A percentile compares a stretch with the other conserved stretches of the same genome.
Conservation (phyloP, 345 rosid species). For the Bruguiera parviflora region DNA sequence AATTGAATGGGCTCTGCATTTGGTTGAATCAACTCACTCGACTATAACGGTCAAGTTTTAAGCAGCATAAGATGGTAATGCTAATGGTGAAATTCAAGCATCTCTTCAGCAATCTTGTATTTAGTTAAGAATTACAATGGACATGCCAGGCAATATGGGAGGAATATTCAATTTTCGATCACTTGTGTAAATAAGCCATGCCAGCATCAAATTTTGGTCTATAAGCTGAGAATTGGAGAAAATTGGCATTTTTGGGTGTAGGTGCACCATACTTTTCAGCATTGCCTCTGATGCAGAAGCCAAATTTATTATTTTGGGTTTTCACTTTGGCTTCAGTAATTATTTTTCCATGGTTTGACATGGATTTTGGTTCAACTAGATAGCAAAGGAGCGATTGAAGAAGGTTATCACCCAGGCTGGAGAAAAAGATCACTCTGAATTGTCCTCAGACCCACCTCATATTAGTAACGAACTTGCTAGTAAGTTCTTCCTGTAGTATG, state of each 20-base stretch:
- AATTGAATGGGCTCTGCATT: no score
- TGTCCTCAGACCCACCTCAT: constrained; percentile 59
- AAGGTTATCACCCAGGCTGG: constrained; percentile 71
- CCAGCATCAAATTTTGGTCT: neutral
- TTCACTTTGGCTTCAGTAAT: neutral
- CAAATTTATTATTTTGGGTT: neutral
- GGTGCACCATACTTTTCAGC: neutral
- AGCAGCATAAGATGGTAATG: no score
- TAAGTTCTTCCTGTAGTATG: constrained; percentile 35
- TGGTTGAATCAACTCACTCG: no score
- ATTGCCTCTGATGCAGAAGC: neutral
- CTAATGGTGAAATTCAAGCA: no score
- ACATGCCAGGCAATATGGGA: neutral
- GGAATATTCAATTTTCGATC: neutral
- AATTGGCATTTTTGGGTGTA: neutral
- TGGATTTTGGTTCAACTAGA: constrained; percentile 42
- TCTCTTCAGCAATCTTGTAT: no score
- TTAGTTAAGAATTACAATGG: no score
- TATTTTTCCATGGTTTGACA: constrained; percentile 14
- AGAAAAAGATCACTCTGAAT: constrained; percentile 52
- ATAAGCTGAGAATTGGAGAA: no score
- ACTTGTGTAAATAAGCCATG: neutral
- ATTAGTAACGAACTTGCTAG: constrained; percentile 52
- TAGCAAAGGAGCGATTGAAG: constrained; percentile 68
- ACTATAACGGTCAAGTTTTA: no score